Conservation (phyloP, 176 grass and related monocot species). For the Aechmea fasciata region DNA sequence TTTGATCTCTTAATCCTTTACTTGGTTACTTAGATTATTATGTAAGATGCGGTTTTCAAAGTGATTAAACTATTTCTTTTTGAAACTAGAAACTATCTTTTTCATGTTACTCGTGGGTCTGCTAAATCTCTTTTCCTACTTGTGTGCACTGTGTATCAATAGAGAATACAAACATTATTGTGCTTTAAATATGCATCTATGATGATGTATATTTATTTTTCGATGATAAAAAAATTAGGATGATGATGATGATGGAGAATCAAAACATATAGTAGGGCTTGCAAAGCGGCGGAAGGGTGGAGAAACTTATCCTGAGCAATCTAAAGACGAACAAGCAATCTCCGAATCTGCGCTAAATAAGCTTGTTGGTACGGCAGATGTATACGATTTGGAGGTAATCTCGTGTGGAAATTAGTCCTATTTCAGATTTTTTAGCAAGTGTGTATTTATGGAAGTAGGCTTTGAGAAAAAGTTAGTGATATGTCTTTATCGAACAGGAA, state of each 20-base stretch:
- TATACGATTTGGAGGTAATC: slow-evolving; percentile 62
- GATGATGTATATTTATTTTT: background rate
- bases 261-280: slow-evolving; percentile 27
- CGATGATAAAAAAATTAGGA: slow-evolving; percentile 36
- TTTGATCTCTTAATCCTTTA: background rate
- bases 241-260: slow-evolving; percentile 30
- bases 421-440: background rate
- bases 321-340: slow-evolving; percentile 74
- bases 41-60: background rate
- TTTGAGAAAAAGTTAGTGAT: background rate
- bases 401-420: background rate
- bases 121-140: too few relatives aligned
- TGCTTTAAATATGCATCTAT: background rate
- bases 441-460: background rate
- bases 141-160: too few relatives aligned
- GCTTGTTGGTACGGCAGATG: slow-evolving; percentile 59
- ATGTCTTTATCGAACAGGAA: slow-evolving; percentile 39
- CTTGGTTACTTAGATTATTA: background rate
- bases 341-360: slow-evolving; percentile 84
- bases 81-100: too few relatives aligned
- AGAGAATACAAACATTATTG: background rate
- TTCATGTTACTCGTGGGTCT: too few relatives aligned
- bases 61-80: background rate
- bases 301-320: slow-evolving; percentile 48
- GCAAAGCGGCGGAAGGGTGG: slow-evolving; percentile 20